Percentiles rank a stretch among this genome's conserved stretches.
Conservation (phyloP, 1,284 basidiomycete genomes). For the Trametes polyzona region DNA sequence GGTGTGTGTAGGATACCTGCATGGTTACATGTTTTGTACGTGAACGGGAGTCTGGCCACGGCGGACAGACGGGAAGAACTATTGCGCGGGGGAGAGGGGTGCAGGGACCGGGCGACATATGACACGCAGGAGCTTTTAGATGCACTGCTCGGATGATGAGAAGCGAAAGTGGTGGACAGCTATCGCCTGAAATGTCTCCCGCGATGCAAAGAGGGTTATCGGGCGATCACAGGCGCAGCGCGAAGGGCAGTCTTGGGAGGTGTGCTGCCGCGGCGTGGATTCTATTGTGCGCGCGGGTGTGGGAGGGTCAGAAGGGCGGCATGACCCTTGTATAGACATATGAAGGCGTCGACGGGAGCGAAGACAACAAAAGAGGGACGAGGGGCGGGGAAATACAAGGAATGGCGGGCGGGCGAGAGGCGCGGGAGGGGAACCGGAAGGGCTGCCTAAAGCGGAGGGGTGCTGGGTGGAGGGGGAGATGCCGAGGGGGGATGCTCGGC, state of each 20-base stretch:
- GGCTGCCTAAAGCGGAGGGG: slow-evolving; percentile 5
- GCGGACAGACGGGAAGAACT: background rate
- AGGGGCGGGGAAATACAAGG: slow-evolving; percentile 1
- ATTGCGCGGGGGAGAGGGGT: slow-evolving; percentile 8
- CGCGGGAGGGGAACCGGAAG: background rate
- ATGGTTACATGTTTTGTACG: slow-evolving; percentile 23
- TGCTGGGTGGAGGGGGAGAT: slow-evolving; percentile 8
- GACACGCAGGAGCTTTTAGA: slow-evolving; percentile 21
- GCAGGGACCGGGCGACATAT: slow-evolving; percentile 13
- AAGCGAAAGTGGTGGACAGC: slow-evolving; percentile 7
- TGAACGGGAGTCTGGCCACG: slow-evolving; percentile 17
- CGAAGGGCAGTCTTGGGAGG: slow-evolving; percentile 3
- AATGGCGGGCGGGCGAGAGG: background rate
- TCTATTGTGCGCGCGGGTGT: slow-evolving; percentile 6
- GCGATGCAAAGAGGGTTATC: slow-evolving; percentile 23
- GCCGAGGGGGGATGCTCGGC: slow-evolving; percentile 6
- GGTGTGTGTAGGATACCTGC: slow-evolving; percentile 7
- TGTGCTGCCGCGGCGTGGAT: background rate
- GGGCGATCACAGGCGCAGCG: slow-evolving; percentile 16
- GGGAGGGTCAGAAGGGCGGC: background rate
- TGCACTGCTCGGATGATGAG: slow-evolving; percentile 18
- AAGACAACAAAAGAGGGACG: background rate
- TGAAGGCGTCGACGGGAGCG: background rate
- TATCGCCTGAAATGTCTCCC: slow-evolving; percentile 17
- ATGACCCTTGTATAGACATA: background rate